Percentiles rank a stretch among this genome's conserved stretches.
These are phyloP conservation scores for Emericellopsis terricola DNA, from an alignment of 495 filamentous ascomycete genomes.

Conservation along the genomic window DNA sequence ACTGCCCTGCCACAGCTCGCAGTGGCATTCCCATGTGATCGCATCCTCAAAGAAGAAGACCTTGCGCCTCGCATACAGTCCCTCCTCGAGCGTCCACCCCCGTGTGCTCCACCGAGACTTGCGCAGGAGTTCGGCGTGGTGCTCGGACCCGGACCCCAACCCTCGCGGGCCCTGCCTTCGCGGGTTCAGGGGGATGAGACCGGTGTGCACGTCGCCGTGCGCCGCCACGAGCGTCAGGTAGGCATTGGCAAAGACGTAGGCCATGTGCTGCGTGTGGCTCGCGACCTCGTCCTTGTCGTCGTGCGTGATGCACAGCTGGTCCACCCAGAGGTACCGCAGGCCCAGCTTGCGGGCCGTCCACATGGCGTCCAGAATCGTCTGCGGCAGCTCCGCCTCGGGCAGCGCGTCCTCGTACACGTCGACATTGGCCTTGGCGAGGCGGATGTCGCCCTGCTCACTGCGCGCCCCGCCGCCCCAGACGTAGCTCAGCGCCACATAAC, in stretches of 20 bases:
- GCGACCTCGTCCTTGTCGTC: constrained; percentile 8
- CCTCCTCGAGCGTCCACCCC: constrained; percentile 9
- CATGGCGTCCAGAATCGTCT: constrained; percentile 7
- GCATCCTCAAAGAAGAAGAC: constrained; percentile 5
- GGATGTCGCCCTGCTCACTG: not conserved
- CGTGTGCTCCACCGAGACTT: constrained; percentile 4
- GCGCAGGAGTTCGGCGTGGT: constrained; percentile 2
- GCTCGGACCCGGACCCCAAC: not conserved
- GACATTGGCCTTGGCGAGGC: constrained; percentile 1
- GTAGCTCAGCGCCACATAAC: constrained; percentile 9
- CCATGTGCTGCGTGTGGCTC: constrained; percentile 9
- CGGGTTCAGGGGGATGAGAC: constrained; percentile 2
- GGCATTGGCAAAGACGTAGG: constrained; percentile 10
- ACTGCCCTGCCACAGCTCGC: constrained; percentile 1
- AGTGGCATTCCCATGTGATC: constrained; percentile 6
- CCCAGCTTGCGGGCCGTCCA: constrained; percentile 4
- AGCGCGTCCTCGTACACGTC: not conserved
- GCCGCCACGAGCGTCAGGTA: constrained; percentile 11
- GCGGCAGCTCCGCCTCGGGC: constrained; percentile 3
- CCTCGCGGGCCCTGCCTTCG: not conserved
- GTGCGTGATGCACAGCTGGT: constrained; percentile 13
- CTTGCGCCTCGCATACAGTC: constrained; percentile 4
- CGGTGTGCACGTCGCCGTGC: constrained; percentile 4
- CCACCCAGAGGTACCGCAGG: constrained; percentile 11
- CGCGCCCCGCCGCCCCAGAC: constrained; percentile 5